Evolutionary conservation across 352 stramenopile species (phyloP), one percentile per base, ranked within the genome.

Genomic region (Phytophthora quininea): DNA sequence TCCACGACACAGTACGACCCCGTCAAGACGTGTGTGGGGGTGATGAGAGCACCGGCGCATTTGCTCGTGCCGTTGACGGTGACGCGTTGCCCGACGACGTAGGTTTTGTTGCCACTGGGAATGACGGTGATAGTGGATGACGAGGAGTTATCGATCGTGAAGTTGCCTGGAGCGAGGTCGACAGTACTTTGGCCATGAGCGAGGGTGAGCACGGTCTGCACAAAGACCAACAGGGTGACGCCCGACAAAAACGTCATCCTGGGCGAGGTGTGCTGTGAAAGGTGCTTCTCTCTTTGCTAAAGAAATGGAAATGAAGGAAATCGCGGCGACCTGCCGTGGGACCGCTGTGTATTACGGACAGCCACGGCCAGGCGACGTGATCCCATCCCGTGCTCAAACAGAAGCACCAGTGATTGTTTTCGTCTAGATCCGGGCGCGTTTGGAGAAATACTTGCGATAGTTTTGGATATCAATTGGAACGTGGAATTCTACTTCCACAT

Each of bases 21-120:
- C 19, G 19, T 24, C 19, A 24, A 24, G 19, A 24, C 19, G 19
- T 24, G 19, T 24, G 19, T 24, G 19, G 19, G 55, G 11, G 55
- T 38, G 10, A 62, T 54, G 5, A 62, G 45, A 14, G 55, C 14
- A 7, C 31, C 55, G n/a, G 31, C 37, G 27, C 55, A 62, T 14
- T 35, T 27, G 32, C 14, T 62, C 19, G 50, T 38, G 63, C 33
- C 64, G n/a, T 61, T 50, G 8, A 45, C 60, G 10, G 31, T 3
- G 2, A 43, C 9, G 9, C 66, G 56, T 10, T 75, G 50, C 9
- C 70, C 62, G 24, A 53, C 29, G 1, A 58, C 37, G 55, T 74
- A 85, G 29, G 64, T 76, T 55, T 75, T 74, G 31, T 38, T 70
- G 32, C 69, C 68, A 4, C 54, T 54, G 1, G 75, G 72, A 24